phyloP scores from a whole-genome alignment of 768 basidiomycete species.

The Trametes cubensis region DNA sequence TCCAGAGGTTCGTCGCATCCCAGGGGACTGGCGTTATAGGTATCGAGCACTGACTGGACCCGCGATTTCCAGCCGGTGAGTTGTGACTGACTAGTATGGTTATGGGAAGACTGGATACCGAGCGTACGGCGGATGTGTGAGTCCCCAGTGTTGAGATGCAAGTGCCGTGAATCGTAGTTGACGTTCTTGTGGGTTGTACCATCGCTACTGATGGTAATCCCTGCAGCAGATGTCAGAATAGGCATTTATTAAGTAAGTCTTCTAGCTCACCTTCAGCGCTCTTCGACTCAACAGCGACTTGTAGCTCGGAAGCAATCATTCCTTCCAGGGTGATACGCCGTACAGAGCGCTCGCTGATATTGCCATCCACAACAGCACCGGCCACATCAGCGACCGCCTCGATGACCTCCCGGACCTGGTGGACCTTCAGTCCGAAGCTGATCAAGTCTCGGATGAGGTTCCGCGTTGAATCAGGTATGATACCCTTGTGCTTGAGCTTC shows the following conservation, averaged over 20 bases:
- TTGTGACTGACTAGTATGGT: slow-evolving; percentile 1
- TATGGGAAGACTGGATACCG: neutral
- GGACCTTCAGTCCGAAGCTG: neutral
- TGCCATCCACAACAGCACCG: neutral
- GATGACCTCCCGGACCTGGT: neutral
- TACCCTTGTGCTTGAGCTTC: neutral
- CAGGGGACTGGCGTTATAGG: neutral
- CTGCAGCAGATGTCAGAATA: neutral
- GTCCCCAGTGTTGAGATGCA: neutral
- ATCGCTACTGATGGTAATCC: neutral
- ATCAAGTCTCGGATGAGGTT: neutral
- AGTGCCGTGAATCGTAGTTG: neutral
- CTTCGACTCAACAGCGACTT: neutral
- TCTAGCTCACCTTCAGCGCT: neutral
- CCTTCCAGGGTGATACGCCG: neutral
- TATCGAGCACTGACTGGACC: neutral
- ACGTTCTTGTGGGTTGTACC: neutral
- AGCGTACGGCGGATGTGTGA: neutral
- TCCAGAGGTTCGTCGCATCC: neutral
- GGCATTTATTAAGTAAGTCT: neutral
- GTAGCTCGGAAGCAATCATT: neutral
- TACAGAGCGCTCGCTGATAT: neutral
- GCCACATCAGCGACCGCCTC: neutral
- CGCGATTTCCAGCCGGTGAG: neutral
- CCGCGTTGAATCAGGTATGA: neutral